Conservation (phyloP, 208 protist species). For the Acanthamoeba healyi region DNA sequence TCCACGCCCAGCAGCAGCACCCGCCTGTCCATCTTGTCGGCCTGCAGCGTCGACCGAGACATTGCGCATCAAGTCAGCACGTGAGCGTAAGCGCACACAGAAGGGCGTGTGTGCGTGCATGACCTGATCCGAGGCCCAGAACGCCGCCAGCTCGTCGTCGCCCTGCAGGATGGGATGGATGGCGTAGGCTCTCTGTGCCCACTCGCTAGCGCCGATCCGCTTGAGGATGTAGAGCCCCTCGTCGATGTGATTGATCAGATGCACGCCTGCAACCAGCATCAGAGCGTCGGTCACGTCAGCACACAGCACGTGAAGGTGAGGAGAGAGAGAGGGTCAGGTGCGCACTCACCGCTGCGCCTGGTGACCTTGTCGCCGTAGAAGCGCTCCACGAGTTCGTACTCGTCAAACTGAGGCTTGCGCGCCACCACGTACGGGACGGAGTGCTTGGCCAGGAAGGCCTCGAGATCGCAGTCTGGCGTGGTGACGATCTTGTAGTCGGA, state of each 20-base stretch:
- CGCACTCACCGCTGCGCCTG: not conserved
- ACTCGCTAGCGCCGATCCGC: not conserved
- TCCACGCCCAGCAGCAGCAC: conserved; percentile 4
- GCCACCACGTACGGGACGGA: not conserved
- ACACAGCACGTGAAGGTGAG: not conserved
- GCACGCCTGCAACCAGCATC: not conserved
- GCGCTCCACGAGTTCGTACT: not conserved
- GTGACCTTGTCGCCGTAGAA: conserved; percentile 20
- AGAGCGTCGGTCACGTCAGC: not conserved
- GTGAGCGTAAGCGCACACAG: no score
- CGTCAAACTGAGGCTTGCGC: not conserved
- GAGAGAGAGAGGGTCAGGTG: no score
- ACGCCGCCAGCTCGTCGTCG: not conserved
- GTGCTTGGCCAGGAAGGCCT: conserved; percentile 8
- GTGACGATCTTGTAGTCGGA: not conserved
- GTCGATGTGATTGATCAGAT: conserved; percentile 2
- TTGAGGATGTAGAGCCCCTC: conserved; percentile 3
- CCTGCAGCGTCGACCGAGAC: not conserved
- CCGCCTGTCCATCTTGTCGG: not conserved
- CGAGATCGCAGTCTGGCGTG: not conserved
- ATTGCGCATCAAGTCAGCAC: not conserved
- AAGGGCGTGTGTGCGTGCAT: no score
- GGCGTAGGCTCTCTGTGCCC: not conserved
- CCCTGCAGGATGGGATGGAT: conserved; percentile 1
- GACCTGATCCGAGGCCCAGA: not conserved